Percentiles rank a stretch among this genome's conserved stretches.
These are phyloP conservation scores for Mycosphaerella sp. DNA, from an alignment of 2,329 filamentous ascomycete species.

Conservation along the genomic window DNA sequence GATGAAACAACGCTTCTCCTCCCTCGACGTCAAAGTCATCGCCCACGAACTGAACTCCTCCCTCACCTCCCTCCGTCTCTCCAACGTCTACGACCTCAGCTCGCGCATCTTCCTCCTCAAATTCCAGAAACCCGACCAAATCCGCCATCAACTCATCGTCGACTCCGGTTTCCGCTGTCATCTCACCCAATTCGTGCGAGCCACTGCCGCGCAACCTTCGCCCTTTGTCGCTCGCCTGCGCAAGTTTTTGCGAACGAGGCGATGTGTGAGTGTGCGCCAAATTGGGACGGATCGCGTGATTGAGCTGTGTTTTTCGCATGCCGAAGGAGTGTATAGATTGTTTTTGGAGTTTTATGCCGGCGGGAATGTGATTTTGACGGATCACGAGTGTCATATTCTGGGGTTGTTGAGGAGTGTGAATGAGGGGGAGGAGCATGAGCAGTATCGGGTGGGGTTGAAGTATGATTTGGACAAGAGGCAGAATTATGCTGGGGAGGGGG, in stretches of 20 bases:
- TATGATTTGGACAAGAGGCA: conserved; percentile 79
- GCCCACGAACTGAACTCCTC: conserved; percentile 80
- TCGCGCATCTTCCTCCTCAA: conserved; percentile 94
- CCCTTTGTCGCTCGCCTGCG: conserved; percentile 77
- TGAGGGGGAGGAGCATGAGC: conserved; percentile 77
- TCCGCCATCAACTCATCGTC: conserved; percentile 79
- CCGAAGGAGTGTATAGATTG: conserved; percentile 74
- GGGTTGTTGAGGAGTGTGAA: conserved; percentile 72
- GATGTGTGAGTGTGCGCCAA: conserved; percentile 74
- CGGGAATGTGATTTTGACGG: conserved; percentile 90
- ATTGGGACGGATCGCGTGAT: conserved; percentile 91
- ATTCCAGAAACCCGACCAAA: conserved; percentile 77
- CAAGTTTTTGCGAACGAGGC: conserved; percentile 79
- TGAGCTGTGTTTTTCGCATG: conserved; percentile 75
- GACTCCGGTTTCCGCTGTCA: conserved; percentile 96
- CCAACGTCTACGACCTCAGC: conserved; percentile 94
- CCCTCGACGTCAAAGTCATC: conserved; percentile 78
- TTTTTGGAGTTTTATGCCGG: conserved; percentile 96
- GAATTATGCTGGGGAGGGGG: conserved; percentile 60
- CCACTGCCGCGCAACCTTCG: conserved; percentile 77
- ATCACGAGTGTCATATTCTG: conserved; percentile 74
- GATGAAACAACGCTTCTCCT: conserved; percentile 77
- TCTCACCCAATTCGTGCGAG: conserved; percentile 81
- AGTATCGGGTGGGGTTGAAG: conserved; percentile 66
- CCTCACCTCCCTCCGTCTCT: conserved; percentile 71